Base-by-base conservation (phyloP, 2,329 filamentous ascomycete genomes). In the Botrytis cinerea region DNA sequence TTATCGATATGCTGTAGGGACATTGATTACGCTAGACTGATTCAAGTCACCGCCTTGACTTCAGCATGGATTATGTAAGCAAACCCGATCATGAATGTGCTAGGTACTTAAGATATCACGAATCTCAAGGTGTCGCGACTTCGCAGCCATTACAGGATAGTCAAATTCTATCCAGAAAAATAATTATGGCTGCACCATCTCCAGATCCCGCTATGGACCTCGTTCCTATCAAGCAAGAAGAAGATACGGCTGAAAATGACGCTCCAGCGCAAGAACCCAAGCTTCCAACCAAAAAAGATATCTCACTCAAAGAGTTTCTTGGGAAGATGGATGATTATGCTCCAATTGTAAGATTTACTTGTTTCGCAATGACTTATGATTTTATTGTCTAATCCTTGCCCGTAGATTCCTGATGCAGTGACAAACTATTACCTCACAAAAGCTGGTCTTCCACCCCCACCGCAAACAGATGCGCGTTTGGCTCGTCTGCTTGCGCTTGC, bases 281-380 rank as follows among this genome's bases (percentile, higher is more conserved):
- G 80, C 85, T 93, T 76, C 91, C 92, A 1, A 91, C 91, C 70
- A 93, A 94, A 82, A 98, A 98, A 84, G 96, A 99, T 84, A 91
- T 92, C 32, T 97, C 93, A 57, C 85, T 99, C 77, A 92, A 95
- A 80, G 95, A 98, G 83, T 98, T 99, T 81, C 83, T 99, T 28
- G 88, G 89, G 76, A 98, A 97, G 86, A 98, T 99, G 92, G 96
- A 99, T 81, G 96, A 99, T 80, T 98, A 96, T 83, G 94, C 96
- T 75, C 96, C 96, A 18, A 97, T 99, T 80, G 95, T 98, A 88
- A 77, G 92, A 85, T 64, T 71, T n/a, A 40, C 35, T 57, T 54
- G 51, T 63, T 57, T 43, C 35, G 59, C 67, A 57, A 32, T 71
- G 60, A 60, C 48, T 45, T 25, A 51, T 70, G 32, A 38, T 74